Evolutionary conservation across 116 monocot species (phyloP).

Genomic region (Papilionanthe hybrid): DNA sequence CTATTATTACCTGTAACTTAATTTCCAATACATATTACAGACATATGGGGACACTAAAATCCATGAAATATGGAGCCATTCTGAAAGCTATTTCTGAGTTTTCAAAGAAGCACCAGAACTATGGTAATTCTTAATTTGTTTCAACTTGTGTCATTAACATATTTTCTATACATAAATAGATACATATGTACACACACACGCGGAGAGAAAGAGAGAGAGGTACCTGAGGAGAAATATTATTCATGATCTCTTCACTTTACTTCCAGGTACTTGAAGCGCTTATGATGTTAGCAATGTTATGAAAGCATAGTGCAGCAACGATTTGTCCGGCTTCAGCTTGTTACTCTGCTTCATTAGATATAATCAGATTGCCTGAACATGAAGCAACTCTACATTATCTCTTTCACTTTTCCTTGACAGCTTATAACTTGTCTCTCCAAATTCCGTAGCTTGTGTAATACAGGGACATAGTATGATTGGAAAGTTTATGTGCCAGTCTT

Average conservation of each 20-base stretch:
- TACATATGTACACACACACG: not conserved
- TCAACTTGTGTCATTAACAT: not conserved
- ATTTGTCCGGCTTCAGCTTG: not conserved
- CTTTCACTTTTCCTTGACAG: not conserved
- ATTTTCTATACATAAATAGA: not conserved
- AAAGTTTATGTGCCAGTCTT: not conserved
- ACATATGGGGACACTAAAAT: conserved; percentile 30
- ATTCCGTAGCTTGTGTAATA: not conserved
- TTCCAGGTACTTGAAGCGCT: not conserved
- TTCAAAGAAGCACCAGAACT: conserved; percentile 46
- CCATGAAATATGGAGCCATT: conserved; percentile 39
- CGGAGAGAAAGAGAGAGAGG: not conserved
- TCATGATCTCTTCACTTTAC: not conserved
- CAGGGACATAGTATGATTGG: not conserved
- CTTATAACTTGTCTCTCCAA: not conserved
- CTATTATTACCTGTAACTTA: not conserved
- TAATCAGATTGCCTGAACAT: not conserved
- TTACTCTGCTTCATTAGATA: not conserved
- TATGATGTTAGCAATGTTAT: not conserved
- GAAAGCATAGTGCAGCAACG: not conserved
- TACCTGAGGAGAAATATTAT: not conserved
- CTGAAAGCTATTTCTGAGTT: conserved; percentile 38
- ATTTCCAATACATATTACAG: not conserved
- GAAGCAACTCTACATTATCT: not conserved
- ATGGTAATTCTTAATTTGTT: conserved; percentile 19